These are phyloP conservation scores for Starmerella bombi DNA, from an alignment of 805 yeast species.

Conservation along the genomic window DNA sequence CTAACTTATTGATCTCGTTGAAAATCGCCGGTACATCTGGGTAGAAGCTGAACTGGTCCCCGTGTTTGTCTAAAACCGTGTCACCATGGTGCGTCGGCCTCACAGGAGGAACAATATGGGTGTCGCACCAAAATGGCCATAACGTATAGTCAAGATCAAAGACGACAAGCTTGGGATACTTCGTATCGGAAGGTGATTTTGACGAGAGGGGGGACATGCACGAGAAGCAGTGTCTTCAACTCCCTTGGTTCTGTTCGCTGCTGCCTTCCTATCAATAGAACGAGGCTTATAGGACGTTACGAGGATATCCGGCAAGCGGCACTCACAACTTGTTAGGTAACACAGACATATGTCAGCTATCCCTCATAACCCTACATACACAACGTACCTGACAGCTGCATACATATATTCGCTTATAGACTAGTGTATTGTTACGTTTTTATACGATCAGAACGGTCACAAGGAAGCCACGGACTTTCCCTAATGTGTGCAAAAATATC, in stretches of 20 bases:
- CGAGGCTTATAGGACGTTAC: no score
- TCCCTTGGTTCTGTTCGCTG: background rate
- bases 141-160: slow-evolving; percentile 66
- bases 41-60: slow-evolving; percentile 45
- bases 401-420: no score
- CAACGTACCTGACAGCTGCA: background rate
- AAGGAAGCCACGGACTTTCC: no score
- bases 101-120: slow-evolving; percentile 50
- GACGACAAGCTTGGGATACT: slow-evolving; percentile 42
- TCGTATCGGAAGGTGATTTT: background rate
- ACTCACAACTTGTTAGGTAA: no score
- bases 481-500: no score
- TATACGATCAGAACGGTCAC: background rate
- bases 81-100: slow-evolving; percentile 27
- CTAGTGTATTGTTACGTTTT: background rate
- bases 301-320: no score
- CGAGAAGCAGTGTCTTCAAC: no score
- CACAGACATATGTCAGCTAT: no score
- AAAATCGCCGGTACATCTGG: slow-evolving; percentile 57
- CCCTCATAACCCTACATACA: background rate
- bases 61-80: slow-evolving; percentile 39
- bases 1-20: slow-evolving; percentile 34
- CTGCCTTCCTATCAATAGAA: no score
- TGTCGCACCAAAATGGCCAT: slow-evolving; percentile 77
- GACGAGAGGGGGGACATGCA: background rate